phyloP scores from a whole-genome alignment of 2,329 filamentous ascomycete species.

The Xylaria arbuscula region DNA sequence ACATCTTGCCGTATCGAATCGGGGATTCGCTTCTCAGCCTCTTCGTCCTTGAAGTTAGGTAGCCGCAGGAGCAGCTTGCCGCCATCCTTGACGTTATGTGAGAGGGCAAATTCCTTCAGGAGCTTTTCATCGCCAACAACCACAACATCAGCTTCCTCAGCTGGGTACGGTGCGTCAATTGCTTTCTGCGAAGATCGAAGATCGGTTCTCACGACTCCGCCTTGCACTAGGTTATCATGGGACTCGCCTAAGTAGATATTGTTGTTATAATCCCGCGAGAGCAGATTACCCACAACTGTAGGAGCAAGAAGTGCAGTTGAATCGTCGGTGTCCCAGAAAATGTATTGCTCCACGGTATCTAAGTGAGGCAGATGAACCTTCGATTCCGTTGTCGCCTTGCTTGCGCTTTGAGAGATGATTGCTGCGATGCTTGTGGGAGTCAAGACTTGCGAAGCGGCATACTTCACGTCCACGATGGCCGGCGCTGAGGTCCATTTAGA shows the following conservation, averaged over 20 bases:
- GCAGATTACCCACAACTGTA: constrained; percentile 65
- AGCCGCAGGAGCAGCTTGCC: constrained; percentile 81
- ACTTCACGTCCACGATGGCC: constrained; percentile 86
- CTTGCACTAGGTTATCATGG: constrained; percentile 74
- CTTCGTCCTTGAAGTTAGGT: constrained; percentile 84
- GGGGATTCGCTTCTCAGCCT: constrained; percentile 87
- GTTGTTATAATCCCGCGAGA: constrained; percentile 77
- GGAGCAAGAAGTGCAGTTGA: constrained; percentile 75
- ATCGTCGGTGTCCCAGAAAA: constrained; percentile 91
- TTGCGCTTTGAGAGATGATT: constrained; percentile 61
- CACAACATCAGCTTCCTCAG: constrained; percentile 81
- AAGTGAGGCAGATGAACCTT: constrained; percentile 55
- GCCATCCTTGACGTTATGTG: constrained; percentile 75
- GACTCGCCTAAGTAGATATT: constrained; percentile 71
- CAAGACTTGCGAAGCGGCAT: constrained; percentile 73
- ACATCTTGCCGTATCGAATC: constrained; percentile 76
- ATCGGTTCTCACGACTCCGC: constrained; percentile 85
- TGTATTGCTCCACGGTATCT: constrained; percentile 80
- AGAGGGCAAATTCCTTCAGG: constrained; percentile 79
- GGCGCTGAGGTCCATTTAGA: constrained; percentile 72
- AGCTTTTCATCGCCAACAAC: constrained; percentile 84
- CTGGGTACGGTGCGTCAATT: constrained; percentile 84
- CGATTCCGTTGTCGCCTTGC: constrained; percentile 64
- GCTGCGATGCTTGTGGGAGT: constrained; percentile 66
- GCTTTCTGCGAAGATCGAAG: constrained; percentile 84